phyloP scores from a whole-genome alignment of 208 protist species.

The Leishmania lainsoni region DNA sequence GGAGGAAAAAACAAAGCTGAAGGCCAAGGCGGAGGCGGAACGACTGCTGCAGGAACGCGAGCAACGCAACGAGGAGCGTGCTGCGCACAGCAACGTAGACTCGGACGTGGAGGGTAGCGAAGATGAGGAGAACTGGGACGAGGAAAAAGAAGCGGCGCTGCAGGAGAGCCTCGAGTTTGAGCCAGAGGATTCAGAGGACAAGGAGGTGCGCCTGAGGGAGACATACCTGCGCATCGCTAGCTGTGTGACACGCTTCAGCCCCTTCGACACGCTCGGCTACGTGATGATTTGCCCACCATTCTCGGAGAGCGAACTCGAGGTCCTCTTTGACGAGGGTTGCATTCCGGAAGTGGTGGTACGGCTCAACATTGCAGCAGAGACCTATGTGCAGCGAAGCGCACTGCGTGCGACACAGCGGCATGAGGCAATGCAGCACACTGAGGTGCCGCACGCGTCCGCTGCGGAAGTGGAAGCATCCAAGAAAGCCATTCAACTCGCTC shows the following conservation, averaged over 20 bases:
- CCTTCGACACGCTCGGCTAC: conserved; percentile 89
- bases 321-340: conserved; percentile 65
- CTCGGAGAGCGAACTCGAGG: conserved; percentile 74
- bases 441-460: background rate
- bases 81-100: conserved; percentile 29
- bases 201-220: conserved; percentile 77
- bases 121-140: conserved; percentile 56
- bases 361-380: conserved; percentile 59
- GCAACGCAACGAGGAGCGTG: conserved; percentile 37
- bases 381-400: conserved; percentile 40
- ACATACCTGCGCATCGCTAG: conserved; percentile 83
- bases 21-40: conserved; percentile 51
- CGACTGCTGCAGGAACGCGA: conserved; percentile 60
- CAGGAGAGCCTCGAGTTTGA: conserved; percentile 81
- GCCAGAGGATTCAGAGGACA: conserved; percentile 83
- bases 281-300: conserved; percentile 84
- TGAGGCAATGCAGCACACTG: conserved; percentile 12
- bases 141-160: conserved; percentile 74
- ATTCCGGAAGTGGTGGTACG: conserved; percentile 81
- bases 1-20: conserved; percentile 59
- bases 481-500: conserved; percentile 15
- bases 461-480: conserved; percentile 3
- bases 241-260: conserved; percentile 82
- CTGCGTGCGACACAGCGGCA: conserved; percentile 14
- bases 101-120: conserved; percentile 50